These are phyloP conservation scores for Colletotrichum tanaceti DNA, from an alignment of 2,329 filamentous ascomycete genomes.

Conservation along the genomic window DNA sequence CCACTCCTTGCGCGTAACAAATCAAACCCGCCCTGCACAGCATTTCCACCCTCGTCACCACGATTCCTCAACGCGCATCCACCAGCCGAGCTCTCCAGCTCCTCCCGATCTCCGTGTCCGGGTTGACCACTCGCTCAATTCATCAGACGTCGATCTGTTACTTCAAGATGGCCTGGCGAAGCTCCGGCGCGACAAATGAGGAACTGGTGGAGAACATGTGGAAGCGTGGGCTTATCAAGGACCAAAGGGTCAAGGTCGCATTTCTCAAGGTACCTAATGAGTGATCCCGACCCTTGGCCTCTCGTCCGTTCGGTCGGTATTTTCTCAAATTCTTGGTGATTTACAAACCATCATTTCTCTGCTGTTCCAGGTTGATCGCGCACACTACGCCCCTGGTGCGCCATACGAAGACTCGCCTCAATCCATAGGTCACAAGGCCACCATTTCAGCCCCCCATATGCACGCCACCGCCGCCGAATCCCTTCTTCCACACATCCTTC, in stretches of 20 bases:
- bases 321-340: neutral
- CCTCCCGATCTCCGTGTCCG: constrained; percentile 8
- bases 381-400: constrained; percentile 77
- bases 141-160: neutral
- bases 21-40: neutral
- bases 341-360: too few species aligned
- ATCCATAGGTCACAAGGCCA: constrained; percentile 65
- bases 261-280: constrained; percentile 76
- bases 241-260: constrained; percentile 77
- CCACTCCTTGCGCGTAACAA: neutral
- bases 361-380: constrained; percentile 79
- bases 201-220: constrained; percentile 84
- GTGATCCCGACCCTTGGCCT: neutral
- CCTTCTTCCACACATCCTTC: constrained; percentile 58
- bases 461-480: constrained; percentile 66
- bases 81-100: constrained; percentile 30
- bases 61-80: constrained; percentile 19
- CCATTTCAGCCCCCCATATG: constrained; percentile 72
- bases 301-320: constrained; percentile 33
- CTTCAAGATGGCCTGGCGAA: constrained; percentile 86
- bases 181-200: constrained; percentile 78
- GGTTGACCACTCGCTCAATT: constrained; percentile 5
- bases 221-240: constrained; percentile 77
- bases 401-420: constrained; percentile 76
- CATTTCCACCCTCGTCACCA: constrained; percentile 10